Percentiles rank a stretch among this genome's conserved stretches.
phyloP scores from a whole-genome alignment of 495 filamentous ascomycete genomes.

The Neurospora intermedia region DNA sequence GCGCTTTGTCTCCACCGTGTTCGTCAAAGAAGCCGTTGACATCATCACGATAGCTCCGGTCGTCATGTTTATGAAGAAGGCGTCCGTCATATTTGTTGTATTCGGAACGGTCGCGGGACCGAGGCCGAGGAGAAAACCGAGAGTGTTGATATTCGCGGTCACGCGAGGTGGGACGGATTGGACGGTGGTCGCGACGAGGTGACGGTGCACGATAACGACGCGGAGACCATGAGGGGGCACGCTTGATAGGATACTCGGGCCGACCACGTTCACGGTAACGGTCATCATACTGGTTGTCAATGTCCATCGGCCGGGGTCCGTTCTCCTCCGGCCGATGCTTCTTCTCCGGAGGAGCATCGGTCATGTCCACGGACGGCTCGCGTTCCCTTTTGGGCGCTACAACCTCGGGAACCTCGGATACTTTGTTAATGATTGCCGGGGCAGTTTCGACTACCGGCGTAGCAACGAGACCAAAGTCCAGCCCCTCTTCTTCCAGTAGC shows the following conservation, averaged over 20 bases:
- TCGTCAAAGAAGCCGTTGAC: neutral
- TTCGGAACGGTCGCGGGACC: constrained; percentile 6
- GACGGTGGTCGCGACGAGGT: constrained; percentile 6
- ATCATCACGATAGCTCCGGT: constrained; percentile 3
- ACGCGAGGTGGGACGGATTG: constrained; percentile 11
- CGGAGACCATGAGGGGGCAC: constrained; percentile 6
- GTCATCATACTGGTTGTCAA: neutral
- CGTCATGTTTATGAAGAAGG: constrained; percentile 8
- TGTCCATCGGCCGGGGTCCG: neutral
- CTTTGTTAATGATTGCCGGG: neutral
- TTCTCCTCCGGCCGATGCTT: neutral
- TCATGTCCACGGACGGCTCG: neutral
- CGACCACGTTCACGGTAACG: neutral
- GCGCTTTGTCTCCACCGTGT: neutral
- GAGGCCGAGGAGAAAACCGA: constrained; percentile 1
- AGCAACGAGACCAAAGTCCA: constrained; percentile 11
- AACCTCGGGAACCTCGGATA: neutral
- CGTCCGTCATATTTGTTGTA: constrained; percentile 11
- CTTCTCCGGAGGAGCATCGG: neutral
- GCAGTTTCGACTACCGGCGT: constrained; percentile 1
- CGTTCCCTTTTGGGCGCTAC: neutral
- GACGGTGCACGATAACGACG: constrained; percentile 8
- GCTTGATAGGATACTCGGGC: neutral
- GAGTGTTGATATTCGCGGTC: constrained; percentile 10
- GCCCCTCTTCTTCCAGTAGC: constrained; percentile 20